These are phyloP conservation scores for Ganoderma boninense DNA, from an alignment of 1,284 basidiomycete species.

Conservation along the genomic window DNA sequence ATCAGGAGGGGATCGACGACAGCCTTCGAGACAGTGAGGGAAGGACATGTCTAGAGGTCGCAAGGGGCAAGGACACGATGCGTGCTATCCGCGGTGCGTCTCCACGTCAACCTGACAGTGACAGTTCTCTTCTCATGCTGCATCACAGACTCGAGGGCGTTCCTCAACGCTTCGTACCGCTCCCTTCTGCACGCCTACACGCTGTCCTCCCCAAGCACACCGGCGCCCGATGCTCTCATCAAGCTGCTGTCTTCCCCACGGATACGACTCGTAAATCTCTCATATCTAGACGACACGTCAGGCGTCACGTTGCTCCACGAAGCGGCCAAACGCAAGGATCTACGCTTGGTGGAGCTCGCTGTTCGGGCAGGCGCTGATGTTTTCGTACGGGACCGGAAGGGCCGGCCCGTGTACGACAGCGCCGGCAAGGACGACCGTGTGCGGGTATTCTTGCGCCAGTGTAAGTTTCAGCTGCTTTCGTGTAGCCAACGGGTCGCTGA, in stretches of 20 bases:
- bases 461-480: constrained; percentile 50
- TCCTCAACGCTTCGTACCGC: constrained; percentile 81
- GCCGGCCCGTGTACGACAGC: constrained; percentile 80
- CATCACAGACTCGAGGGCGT: constrained; percentile 77
- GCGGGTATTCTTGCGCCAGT: constrained; percentile 85
- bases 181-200: constrained; percentile 80
- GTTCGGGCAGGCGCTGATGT: constrained; percentile 91
- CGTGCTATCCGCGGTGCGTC: constrained; percentile 77
- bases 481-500: not conserved
- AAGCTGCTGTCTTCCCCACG: constrained; percentile 70
- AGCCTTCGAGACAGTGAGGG: constrained; percentile 78
- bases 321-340: constrained; percentile 85
- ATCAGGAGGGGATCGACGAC: constrained; percentile 86
- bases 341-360: constrained; percentile 84
- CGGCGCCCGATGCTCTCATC: constrained; percentile 60
- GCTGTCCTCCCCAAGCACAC: constrained; percentile 58
- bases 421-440: constrained; percentile 83
- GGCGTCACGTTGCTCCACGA: constrained; percentile 89
- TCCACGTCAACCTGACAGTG: not conserved
- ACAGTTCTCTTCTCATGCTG: not conserved
- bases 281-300: constrained; percentile 79
- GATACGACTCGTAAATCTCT: constrained; percentile 67
- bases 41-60: constrained; percentile 79
- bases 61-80: constrained; percentile 75
- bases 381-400: constrained; percentile 84